Conservation (phyloP, 768 basidiomycete species). For the Gymnopilus junonius region DNA sequence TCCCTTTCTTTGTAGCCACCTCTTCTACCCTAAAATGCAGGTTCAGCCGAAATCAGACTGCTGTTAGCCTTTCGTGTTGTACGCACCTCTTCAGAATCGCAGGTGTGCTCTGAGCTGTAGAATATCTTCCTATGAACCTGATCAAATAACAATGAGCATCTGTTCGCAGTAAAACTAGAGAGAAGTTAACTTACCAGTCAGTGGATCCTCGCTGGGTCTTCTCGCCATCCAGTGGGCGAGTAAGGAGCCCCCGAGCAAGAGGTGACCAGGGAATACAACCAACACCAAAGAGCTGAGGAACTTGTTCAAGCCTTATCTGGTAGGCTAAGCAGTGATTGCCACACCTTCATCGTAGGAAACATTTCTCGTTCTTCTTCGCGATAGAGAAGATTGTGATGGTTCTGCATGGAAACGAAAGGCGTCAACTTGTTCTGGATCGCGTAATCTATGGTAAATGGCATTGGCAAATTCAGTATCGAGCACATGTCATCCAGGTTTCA, state of each 20-base stretch:
- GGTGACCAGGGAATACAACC: conserved; percentile 67
- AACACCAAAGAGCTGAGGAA: conserved; percentile 50
- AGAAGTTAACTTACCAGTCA: conserved; percentile 36
- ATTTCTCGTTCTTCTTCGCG: conserved; percentile 68
- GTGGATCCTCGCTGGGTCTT: conserved; percentile 43
- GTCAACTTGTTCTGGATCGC: conserved; percentile 60
- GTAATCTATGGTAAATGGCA: conserved; percentile 49
- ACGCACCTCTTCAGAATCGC: conserved; percentile 34
- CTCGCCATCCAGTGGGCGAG: conserved; percentile 42
- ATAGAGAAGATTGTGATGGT: conserved; percentile 62
- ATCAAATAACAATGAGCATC: not conserved
- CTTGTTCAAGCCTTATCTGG: not conserved
- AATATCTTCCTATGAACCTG: conserved; percentile 21
- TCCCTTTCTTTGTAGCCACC: conserved; percentile 52
- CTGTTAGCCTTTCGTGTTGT: conserved; percentile 27
- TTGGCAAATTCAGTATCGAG: not conserved
- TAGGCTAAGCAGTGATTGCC: not conserved
- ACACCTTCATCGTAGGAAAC: conserved; percentile 60
- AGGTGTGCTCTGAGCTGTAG: conserved; percentile 27
- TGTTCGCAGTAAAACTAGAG: not conserved
- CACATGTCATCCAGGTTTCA: not conserved
- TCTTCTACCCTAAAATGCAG: conserved; percentile 50
- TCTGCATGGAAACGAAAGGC: conserved; percentile 72
- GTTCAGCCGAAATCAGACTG: not conserved
- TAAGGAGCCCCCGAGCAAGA: conserved; percentile 54